Percentiles rank a stretch among this genome's conserved stretches.
Evolutionary conservation across 805 yeast species (phyloP).

Genomic region (Wickerhamiella azymoides): DNA sequence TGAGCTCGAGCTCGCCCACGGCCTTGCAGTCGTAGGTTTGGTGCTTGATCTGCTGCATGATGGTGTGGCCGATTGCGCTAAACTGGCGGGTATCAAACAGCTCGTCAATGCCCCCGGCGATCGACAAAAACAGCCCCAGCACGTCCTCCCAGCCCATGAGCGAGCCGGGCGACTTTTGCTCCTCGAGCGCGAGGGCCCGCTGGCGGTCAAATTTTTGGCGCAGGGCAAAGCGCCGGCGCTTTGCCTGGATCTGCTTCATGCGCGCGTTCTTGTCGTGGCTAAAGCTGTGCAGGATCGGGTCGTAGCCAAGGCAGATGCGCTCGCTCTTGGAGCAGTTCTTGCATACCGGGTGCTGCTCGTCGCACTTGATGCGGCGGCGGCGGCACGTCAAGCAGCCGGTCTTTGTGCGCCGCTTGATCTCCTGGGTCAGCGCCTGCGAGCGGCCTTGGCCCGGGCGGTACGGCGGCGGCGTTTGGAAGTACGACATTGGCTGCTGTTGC

Average conservation of each 20-base stretch:
- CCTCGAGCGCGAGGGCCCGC: slow-evolving; percentile 5
- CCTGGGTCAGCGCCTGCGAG: slow-evolving; percentile 10
- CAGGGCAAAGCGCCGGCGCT: slow-evolving; percentile 10
- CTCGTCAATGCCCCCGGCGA: slow-evolving; percentile 20
- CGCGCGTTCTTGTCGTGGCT: slow-evolving; percentile 12
- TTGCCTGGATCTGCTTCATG: slow-evolving; percentile 4
- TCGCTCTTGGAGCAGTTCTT: slow-evolving; percentile 51
- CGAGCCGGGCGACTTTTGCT: neutral
- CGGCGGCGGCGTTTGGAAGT: neutral
- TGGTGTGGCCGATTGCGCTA: slow-evolving; percentile 11
- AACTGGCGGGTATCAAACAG: slow-evolving; percentile 19
- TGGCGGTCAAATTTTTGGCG: slow-evolving; percentile 6
- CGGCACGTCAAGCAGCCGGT: slow-evolving; percentile 70
- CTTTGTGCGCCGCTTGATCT: slow-evolving; percentile 45
- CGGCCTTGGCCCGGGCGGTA: neutral
- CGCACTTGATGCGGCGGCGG: slow-evolving; percentile 59
- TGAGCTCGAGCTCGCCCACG: slow-evolving; percentile 24
- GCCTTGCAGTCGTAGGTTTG: slow-evolving; percentile 11
- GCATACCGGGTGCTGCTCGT: slow-evolving; percentile 58
- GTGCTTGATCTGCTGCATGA: slow-evolving; percentile 10
- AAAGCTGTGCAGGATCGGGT: slow-evolving; percentile 23
- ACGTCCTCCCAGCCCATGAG: slow-evolving; percentile 18
- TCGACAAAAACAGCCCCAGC: slow-evolving; percentile 14
- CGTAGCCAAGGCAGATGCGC: slow-evolving; percentile 58
- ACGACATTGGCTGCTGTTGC: neutral